Percentiles rank a stretch among this genome's conserved stretches.
These are phyloP conservation scores for Telopea speciosissima DNA, from an alignment of 177 flowering plant species.

Conservation along the genomic window DNA sequence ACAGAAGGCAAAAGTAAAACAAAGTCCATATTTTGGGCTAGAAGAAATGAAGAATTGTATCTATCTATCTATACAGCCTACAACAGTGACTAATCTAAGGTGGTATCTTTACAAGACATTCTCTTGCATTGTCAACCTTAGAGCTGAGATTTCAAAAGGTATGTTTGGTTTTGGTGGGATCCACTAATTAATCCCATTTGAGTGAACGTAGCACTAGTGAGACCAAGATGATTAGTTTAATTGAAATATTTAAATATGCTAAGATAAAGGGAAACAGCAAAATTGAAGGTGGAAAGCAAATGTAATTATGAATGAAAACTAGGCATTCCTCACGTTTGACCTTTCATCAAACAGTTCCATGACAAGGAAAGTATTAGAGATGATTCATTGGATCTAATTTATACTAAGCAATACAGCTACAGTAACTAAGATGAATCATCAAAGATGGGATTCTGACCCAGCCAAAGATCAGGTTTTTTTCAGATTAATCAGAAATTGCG, in stretches of 20 bases:
- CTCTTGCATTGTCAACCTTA: neutral
- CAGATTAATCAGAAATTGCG: neutral
- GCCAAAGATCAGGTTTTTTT: neutral
- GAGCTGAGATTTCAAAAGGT: neutral
- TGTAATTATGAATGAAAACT: neutral
- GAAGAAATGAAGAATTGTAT: too few relatives aligned
- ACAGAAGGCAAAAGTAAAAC: too few relatives aligned
- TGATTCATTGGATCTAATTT: neutral
- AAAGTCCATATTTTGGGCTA: too few relatives aligned
- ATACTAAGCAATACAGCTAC: neutral
- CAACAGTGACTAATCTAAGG: too few relatives aligned
- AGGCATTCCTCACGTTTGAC: neutral
- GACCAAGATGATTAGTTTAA: conserved; percentile 13
- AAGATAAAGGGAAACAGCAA: neutral
- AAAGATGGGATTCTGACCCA: neutral
- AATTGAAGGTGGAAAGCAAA: neutral
- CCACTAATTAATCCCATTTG: conserved; percentile 17
- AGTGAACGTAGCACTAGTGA: conserved; percentile 18
- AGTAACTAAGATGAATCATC: neutral
- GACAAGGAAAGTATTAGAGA: neutral
- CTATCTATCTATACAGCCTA: too few relatives aligned
- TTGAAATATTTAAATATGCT: neutral
- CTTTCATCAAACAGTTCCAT: neutral
- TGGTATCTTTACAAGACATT: neutral
- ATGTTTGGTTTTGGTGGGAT: conserved; percentile 16